Evolutionary conservation across 345 rosid species (phyloP).

Genomic region (Eucalyptus brandiana): DNA sequence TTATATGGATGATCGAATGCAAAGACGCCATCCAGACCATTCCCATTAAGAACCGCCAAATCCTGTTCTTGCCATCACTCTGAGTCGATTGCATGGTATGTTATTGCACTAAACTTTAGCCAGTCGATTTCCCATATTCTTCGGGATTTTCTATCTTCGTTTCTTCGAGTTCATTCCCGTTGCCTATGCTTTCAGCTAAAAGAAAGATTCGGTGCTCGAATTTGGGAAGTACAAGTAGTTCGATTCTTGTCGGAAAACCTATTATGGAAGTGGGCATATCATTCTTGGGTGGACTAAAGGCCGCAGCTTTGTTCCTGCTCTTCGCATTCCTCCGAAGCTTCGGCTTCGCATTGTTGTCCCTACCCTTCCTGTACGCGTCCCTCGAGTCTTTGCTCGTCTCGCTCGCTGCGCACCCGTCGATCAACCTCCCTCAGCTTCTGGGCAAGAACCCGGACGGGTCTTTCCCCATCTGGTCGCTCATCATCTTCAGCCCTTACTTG

Average conservation of each 20-base stretch:
- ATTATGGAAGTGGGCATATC: constrained; percentile 51
- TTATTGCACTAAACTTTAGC: not conserved
- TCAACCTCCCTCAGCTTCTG: constrained; percentile 39
- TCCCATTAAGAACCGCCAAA: not conserved
- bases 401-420: constrained; percentile 28
- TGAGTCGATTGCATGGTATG: not conserved
- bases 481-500: constrained; percentile 48
- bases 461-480: constrained; percentile 42
- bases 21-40: not conserved
- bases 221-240: not conserved
- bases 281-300: constrained; percentile 19
- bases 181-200: not conserved
- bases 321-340: constrained; percentile 9
- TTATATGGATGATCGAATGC: not conserved
- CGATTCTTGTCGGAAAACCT: not conserved
- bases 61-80: not conserved
- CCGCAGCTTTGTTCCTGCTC: constrained; percentile 11
- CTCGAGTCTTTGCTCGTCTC: constrained; percentile 16
- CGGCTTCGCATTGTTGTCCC: constrained; percentile 14
- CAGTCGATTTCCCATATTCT: not conserved
- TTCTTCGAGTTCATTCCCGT: not conserved
- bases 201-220: not conserved
- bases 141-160: not conserved
- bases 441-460: constrained; percentile 54
- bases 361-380: constrained; percentile 45